Base-by-base conservation (phyloP, 169 alveolate species). In the Plasmodium chabaudi region DNA sequence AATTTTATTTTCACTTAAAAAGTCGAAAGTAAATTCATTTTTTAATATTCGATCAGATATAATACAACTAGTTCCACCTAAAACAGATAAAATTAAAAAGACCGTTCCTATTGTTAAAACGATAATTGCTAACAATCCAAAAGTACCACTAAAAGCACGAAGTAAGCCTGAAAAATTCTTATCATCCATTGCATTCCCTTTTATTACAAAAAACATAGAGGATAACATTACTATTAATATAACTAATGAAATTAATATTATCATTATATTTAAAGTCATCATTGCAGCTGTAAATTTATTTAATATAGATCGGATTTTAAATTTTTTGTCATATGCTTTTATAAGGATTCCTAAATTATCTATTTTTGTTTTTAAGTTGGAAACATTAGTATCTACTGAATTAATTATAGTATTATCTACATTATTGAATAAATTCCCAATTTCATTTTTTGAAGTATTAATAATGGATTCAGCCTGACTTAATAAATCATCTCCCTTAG, bases 61-160 rank as follows among this genome's bases (percentile, higher is more conserved):
- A 34, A 34, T 23, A 51, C 88, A 74, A 27, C 74, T 42, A 1
- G 88, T 55, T 0, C 88, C 88, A 19, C 88, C 88, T 25, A 74
- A 10, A 9, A 74, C 34, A 1, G 88, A 74, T 5, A 25, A 4
- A 61, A 65, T 61, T 9, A 74, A 17, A 2, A 55, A n/a, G 17
- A 13, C 0, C 10, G 44, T 60, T 1, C 74, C 65, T 5, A 74
- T 23, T 15, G 23, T 0, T 49, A 74, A 23, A 74, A 19, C 42
- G 3, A 74, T 19, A 10, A 74, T 74, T 2, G 88, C 63, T 1
- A 74, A 46, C 1, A 74, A 74, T 0, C 88, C 88, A 61, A 74
- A 74, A 13, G 44, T 44, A 1, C 68, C 88, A 60, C 88, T 74
- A 39, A 74, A 74, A 9, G 9, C 25, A 13, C 88, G 67, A 74